Conservation (phyloP, 345 rosid genomes). For the Eucalyptus polybractea region DNA sequence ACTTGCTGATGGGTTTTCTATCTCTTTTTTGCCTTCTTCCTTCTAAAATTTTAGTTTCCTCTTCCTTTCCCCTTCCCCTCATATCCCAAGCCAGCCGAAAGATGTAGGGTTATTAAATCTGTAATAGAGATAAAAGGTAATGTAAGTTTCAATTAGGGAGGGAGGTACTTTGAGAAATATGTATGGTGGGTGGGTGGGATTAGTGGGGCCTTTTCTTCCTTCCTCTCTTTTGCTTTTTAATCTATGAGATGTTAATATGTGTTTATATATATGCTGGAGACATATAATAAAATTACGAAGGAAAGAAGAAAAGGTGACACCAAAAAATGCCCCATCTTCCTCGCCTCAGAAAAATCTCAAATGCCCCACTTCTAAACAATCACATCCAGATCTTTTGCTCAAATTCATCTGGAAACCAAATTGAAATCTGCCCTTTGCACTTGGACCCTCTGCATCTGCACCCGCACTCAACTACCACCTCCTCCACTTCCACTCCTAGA, state of each 20-base stretch:
- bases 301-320: background rate
- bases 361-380: background rate
- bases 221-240: constrained; percentile 9
- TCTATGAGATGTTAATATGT: constrained; percentile 37
- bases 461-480: background rate
- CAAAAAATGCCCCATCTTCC: background rate
- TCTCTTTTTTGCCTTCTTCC: constrained; percentile 9
- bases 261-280: constrained; percentile 12
- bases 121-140: background rate
- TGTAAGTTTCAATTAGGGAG: background rate
- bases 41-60: background rate
- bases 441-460: background rate
- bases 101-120: background rate
- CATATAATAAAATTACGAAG: background rate
- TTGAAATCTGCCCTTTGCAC: background rate
- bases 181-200: background rate
- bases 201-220: background rate
- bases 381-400: background rate
- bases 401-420: background rate
- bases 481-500: background rate
- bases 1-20: constrained; percentile 35
- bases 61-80: background rate
- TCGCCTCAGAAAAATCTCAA: background rate
- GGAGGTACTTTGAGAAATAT: background rate
- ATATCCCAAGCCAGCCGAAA: background rate